phyloP scores from a whole-genome alignment of 176 grass and related monocot genomes.

The Cocos nucifera region DNA sequence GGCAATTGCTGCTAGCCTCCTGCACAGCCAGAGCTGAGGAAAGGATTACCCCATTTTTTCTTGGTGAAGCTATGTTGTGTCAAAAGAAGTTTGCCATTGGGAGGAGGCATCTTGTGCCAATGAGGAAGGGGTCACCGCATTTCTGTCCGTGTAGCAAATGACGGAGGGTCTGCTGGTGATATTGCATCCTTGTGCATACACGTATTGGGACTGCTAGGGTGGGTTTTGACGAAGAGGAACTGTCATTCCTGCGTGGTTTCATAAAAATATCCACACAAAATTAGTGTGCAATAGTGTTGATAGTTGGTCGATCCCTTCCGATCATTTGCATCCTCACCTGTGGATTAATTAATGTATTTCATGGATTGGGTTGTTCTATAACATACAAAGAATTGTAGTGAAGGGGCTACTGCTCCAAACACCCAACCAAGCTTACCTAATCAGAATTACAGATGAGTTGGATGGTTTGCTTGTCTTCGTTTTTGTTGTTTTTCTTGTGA shows the following conservation, averaged over 20 bases:
- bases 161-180: not conserved
- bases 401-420: too few relatives aligned
- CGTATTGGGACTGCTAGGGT: not conserved
- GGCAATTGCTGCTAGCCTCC: slow-evolving; percentile 19
- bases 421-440: too few relatives aligned
- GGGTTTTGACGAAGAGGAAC: slow-evolving; percentile 2
- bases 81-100: slow-evolving; percentile 18
- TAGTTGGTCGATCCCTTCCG: slow-evolving; percentile 34
- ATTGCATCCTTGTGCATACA: too few relatives aligned
- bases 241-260: not conserved
- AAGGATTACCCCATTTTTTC: slow-evolving; percentile 24
- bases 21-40: slow-evolving; percentile 26
- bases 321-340: slow-evolving; percentile 28
- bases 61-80: slow-evolving; percentile 22
- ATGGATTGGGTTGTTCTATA: too few relatives aligned
- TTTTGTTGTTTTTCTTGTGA: too few relatives aligned
- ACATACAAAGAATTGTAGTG: too few relatives aligned
- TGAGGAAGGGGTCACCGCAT: slow-evolving; percentile 11
- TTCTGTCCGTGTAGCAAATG: slow-evolving; percentile 24
- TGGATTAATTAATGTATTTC: slow-evolving; percentile 18
- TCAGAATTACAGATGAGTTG: too few relatives aligned
- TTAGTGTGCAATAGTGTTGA: slow-evolving; percentile 39
- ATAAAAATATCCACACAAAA: not conserved
- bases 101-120: slow-evolving; percentile 21
- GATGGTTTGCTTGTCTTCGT: too few relatives aligned